Base-by-base conservation (phyloP, 768 basidiomycete genomes). In the Lactifluus subvellereus region DNA sequence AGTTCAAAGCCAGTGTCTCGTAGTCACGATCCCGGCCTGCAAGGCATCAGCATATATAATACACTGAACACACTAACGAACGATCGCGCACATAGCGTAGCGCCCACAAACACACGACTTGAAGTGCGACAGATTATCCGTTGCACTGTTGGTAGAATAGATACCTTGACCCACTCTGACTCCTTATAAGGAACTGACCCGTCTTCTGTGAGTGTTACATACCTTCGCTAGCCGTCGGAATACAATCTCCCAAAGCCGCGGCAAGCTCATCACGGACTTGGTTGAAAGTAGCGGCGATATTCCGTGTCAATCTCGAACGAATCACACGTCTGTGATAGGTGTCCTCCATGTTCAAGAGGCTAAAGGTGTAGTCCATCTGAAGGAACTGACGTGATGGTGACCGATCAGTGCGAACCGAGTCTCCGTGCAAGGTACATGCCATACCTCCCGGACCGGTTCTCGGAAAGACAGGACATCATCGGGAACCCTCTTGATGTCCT, bases 261-360 rank as follows among this genome's bases (percentile, higher is more conserved):
- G 68, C 49, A 30, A 83, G 70, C 62, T 86, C 84, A n/a, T 80
- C 76, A 8, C 72, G 74, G 14, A 85, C 68, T n/a, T 76, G 74
- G 0, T 76, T 72, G 62, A 77, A 78, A 4, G 77, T 64, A 2
- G 55, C 60, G 0, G 70, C 74, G 8, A 84, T 70, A 54, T 77
- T 78, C 9, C 80, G 72, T 2, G 73, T 75, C 9, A 78, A 68
- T 30, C 72, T 67, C 0, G 71, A 57, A 13, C 72, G 73, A 6
- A 76, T 42, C 27, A 77, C 53, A 2, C 62, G 47, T 30, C 72
- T 47, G 50, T 77, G 77, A 50, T 76, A 77, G 2, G 54, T 55
- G 60, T 76, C 71, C 0, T 69, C 37, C 10, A 65, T 43, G 14
- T 77, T 59, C 40, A 74, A 68, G 1, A 66, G 66, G 0, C 77